phyloP scores from a whole-genome alignment of 768 basidiomycete species.

The Tephrocybe sp. region DNA sequence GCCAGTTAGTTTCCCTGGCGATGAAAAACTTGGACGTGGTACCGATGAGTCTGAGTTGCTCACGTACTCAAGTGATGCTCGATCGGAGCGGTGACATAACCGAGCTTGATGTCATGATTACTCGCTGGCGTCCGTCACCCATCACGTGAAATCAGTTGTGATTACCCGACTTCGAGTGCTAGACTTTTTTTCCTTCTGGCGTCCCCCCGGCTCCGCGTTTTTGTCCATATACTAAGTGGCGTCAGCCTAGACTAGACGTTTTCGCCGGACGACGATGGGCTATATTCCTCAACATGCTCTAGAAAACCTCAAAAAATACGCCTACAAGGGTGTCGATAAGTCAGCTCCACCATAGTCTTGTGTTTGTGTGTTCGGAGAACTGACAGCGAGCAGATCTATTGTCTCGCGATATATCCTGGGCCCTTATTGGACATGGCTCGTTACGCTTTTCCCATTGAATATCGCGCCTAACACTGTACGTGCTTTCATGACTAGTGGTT shows the following conservation, averaged over 20 bases:
- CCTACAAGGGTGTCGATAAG: slow-evolving; percentile 84
- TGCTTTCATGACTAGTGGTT: slow-evolving; percentile 8
- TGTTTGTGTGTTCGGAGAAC: slow-evolving; percentile 1
- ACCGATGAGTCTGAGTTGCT: too few relatives aligned
- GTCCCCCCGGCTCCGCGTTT: background rate
- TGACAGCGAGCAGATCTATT: slow-evolving; percentile 55
- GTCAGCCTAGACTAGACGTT: slow-evolving; percentile 3
- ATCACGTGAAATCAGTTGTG: too few relatives aligned
- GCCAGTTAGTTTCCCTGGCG: too few relatives aligned
- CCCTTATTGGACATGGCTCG: slow-evolving; percentile 91
- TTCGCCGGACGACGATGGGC: slow-evolving; percentile 43
- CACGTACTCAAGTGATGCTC: too few relatives aligned
- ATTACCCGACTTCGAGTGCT: too few relatives aligned
- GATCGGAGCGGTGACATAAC: too few relatives aligned
- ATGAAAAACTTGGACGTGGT: too few relatives aligned
- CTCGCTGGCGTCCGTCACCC: too few relatives aligned
- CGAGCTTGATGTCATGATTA: too few relatives aligned
- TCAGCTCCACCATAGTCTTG: slow-evolving; percentile 30
- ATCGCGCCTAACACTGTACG: slow-evolving; percentile 90
- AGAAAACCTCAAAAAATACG: slow-evolving; percentile 72
- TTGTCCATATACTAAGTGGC: slow-evolving; percentile 9
- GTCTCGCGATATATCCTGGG: slow-evolving; percentile 74
- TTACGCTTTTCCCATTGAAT: slow-evolving; percentile 80
- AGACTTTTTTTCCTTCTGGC: background rate
- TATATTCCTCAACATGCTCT: slow-evolving; percentile 70